Percentiles rank a stretch among this genome's conserved stretches.
Evolutionary conservation across 169 alveolate genomes (phyloP).

Genomic region (Plasmodium chabaudi): DNA sequence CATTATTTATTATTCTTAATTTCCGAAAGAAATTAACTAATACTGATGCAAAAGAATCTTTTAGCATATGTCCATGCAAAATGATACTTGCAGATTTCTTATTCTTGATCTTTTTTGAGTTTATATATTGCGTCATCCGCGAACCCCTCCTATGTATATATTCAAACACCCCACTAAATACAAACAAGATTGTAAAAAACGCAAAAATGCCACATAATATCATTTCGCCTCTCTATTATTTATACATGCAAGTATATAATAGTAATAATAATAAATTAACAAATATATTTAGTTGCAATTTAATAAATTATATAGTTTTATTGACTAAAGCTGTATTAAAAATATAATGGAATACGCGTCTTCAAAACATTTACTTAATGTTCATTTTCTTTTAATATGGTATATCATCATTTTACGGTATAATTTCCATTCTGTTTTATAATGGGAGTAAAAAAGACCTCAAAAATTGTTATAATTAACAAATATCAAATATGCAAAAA

Average conservation of each 20-base stretch:
- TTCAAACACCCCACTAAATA: slow-evolving; percentile 14
- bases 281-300: not conserved
- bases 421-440: too few relatives aligned
- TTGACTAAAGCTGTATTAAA: too few relatives aligned
- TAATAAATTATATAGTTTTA: not conserved
- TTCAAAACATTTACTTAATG: too few relatives aligned
- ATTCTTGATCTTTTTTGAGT: not conserved
- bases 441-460: too few relatives aligned
- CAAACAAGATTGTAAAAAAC: slow-evolving; percentile 8
- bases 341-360: too few relatives aligned
- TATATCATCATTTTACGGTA: too few relatives aligned
- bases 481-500: too few relatives aligned
- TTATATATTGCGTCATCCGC: slow-evolving; percentile 1
- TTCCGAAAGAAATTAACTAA: slow-evolving; percentile 19
- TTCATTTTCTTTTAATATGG: too few relatives aligned
- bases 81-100: slow-evolving; percentile 9
- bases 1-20: slow-evolving; percentile 3
- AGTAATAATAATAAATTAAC: not conserved
- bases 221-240: slow-evolving; percentile 13
- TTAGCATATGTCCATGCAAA: slow-evolving; percentile 39
- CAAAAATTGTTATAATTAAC: too few relatives aligned
- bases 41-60: not conserved
- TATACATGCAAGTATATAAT: not conserved
- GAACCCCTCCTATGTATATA: slow-evolving; percentile 33
- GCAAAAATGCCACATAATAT: not conserved